phyloP scores from a whole-genome alignment of 805 yeast genomes.

The Kazachstania taianensis region DNA sequence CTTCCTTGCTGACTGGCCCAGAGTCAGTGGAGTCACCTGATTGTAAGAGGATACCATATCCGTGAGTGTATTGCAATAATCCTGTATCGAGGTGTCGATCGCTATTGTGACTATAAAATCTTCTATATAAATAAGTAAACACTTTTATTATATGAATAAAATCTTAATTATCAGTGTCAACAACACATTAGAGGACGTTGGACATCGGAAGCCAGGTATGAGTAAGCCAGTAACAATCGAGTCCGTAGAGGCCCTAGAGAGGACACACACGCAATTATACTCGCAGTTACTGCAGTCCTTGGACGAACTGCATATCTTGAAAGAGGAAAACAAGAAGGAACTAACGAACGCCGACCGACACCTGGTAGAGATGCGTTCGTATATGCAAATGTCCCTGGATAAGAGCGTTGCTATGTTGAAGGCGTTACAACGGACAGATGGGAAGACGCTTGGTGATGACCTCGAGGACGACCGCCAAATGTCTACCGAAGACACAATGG shows the following conservation, averaged over 20 bases:
- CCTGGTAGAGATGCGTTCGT: neutral
- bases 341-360: neutral
- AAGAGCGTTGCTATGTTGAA: conserved; percentile 15
- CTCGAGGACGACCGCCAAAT: neutral
- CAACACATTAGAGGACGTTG: no score
- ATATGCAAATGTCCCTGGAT: conserved; percentile 17
- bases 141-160: no score
- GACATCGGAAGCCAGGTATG: neutral
- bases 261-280: conserved; percentile 27
- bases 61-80: no score
- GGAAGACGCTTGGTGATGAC: neutral
- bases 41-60: no score
- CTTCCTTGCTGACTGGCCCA: conserved; percentile 14
- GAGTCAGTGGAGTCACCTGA: conserved; percentile 18
- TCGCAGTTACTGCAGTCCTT: conserved; percentile 24
- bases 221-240: conserved; percentile 3
- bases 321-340: conserved; percentile 6
- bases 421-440: conserved; percentile 4
- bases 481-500: conserved; percentile 12
- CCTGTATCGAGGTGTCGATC: no score
- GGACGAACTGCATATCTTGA: conserved; percentile 26
- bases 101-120: no score
- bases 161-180: no score
- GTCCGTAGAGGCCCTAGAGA: conserved; percentile 16
- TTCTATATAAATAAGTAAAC: no score